Conservation (phyloP, 2,329 filamentous ascomycete genomes). For the Diaporthe caulivora region DNA sequence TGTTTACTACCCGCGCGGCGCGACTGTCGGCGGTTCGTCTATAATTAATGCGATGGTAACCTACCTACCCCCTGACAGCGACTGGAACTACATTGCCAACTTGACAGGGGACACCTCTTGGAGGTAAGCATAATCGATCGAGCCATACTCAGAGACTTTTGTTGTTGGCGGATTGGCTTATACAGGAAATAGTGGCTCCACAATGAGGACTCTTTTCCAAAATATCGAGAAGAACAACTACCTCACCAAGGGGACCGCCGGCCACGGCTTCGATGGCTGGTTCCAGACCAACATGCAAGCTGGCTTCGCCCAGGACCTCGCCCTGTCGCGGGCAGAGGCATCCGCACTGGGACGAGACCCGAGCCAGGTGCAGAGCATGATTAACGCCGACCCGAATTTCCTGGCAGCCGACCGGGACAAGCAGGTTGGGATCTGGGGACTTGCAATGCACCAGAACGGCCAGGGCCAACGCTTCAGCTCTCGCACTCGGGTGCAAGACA, state of each 20-base stretch:
- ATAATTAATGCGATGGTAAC: slow-evolving; percentile 48
- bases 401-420: slow-evolving; percentile 39
- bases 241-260: slow-evolving; percentile 39
- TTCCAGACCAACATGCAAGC: slow-evolving; percentile 44
- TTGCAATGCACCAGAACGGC: slow-evolving; percentile 40
- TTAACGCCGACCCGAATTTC: slow-evolving; percentile 37
- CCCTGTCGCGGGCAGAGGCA: slow-evolving; percentile 39
- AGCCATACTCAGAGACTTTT: too few relatives aligned
- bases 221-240: slow-evolving; percentile 47
- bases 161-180: background rate
- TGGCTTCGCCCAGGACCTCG: slow-evolving; percentile 42
- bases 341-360: background rate
- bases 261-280: slow-evolving; percentile 45
- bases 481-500: slow-evolving; percentile 40
- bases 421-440: slow-evolving; percentile 40
- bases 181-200: slow-evolving; percentile 40
- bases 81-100: slow-evolving; percentile 46
- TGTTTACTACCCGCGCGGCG: slow-evolving; percentile 49
- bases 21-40: slow-evolving; percentile 48
- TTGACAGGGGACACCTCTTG: slow-evolving; percentile 46
- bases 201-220: slow-evolving; percentile 44
- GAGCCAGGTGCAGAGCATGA: slow-evolving; percentile 39
- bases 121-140: slow-evolving; percentile 39
- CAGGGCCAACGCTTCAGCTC: slow-evolving; percentile 42
- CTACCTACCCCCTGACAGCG: slow-evolving; percentile 46